These are phyloP conservation scores for Solanum paucissectum DNA, from an alignment of 257 asterid species.

Conservation along the genomic window DNA sequence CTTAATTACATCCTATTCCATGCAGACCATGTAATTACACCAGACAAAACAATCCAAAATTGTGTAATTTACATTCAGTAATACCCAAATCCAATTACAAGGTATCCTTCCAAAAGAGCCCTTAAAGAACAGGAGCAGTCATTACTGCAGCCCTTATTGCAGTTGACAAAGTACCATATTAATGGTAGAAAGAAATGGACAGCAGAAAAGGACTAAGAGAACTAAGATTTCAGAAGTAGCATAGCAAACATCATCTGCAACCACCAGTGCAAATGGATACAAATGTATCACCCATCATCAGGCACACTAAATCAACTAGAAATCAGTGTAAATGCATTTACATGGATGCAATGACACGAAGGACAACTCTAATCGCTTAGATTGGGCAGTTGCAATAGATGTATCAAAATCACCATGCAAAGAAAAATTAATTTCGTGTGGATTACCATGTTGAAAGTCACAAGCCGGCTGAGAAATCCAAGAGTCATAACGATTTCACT, in stretches of 20 bases:
- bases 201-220: background rate
- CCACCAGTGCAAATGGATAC: background rate
- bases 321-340: background rate
- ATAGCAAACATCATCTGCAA: background rate
- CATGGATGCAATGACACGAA: background rate
- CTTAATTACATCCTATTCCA: background rate
- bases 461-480: constrained; percentile 71
- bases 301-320: background rate
- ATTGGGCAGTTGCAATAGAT: background rate
- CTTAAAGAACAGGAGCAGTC: background rate
- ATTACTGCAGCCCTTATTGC: background rate
- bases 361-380: background rate
- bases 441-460: constrained; percentile 64
- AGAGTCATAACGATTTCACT: constrained; percentile 53
- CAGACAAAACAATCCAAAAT: background rate
- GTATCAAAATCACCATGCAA: constrained; percentile 1
- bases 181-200: background rate
- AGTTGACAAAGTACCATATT: background rate
- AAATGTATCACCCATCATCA: background rate
- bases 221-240: background rate
- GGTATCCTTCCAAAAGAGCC: background rate
- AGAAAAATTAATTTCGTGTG: background rate
- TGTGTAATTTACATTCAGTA: background rate
- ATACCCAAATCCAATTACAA: background rate
- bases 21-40: background rate